Conservation (phyloP, 306 rosid species). For the Carpinus fangiana region DNA sequence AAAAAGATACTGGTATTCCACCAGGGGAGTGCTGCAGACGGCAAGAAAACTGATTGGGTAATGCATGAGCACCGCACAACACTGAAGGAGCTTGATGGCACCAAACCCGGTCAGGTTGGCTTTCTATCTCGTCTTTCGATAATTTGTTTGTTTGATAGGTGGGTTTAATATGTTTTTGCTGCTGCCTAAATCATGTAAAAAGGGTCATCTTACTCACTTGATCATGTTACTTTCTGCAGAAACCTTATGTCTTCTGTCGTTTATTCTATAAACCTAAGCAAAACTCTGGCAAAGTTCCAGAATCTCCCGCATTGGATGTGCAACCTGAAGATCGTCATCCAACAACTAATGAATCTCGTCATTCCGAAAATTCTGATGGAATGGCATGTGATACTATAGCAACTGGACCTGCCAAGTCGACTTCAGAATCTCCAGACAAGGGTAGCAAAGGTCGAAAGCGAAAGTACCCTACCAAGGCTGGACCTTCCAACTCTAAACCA, state of each 20-base stretch:
- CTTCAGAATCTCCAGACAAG: background rate
- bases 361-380: background rate
- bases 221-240: constrained; percentile 44
- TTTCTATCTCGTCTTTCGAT: background rate
- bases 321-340: background rate
- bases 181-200: too few relatives aligned
- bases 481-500: too few relatives aligned
- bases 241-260: constrained; percentile 72
- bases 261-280: constrained; percentile 46
- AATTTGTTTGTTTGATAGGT: background rate
- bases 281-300: background rate
- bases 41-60: constrained; percentile 87
- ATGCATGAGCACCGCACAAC: constrained; percentile 87
- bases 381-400: too few relatives aligned
- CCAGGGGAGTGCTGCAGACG: constrained; percentile 79
- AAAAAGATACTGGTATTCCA: constrained; percentile 91
- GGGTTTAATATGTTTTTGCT: background rate
- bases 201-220: too few relatives aligned
- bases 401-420: background rate
- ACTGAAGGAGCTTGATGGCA: constrained; percentile 77
- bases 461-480: too few relatives aligned
- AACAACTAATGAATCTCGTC: background rate
- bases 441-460: too few relatives aligned
- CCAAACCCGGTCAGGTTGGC: constrained; percentile 86
- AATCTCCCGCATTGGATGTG: background rate